phyloP scores from a whole-genome alignment of 768 basidiomycete genomes.

The Pleurotus tuber-regium region DNA sequence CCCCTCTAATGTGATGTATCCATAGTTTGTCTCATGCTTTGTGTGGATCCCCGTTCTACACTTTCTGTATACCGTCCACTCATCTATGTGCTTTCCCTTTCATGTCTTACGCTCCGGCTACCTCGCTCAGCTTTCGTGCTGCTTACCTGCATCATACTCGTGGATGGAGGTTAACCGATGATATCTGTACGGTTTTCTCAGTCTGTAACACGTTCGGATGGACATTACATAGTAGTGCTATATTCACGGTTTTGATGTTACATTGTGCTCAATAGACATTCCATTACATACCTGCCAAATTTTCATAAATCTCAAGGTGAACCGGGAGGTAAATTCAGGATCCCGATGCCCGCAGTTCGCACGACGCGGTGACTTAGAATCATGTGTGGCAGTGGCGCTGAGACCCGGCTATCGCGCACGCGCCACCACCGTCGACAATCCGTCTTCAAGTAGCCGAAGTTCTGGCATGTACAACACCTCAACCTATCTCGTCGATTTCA shows the following conservation, averaged over 20 bases:
- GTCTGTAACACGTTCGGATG: not conserved
- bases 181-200: not conserved
- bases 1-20: slow-evolving; percentile 80
- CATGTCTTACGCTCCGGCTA: slow-evolving; percentile 6
- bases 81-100: slow-evolving; percentile 6
- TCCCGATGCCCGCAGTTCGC: not conserved
- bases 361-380: not conserved
- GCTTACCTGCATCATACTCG: too few species aligned
- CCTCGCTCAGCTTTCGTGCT: slow-evolving; percentile 4
- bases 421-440: not conserved
- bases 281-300: too few species aligned
- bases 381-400: too few species aligned
- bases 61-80: not conserved
- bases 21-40: slow-evolving; percentile 39
- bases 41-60: slow-evolving; percentile 11
- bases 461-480: slow-evolving; percentile 17
- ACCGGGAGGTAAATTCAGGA: slow-evolving; percentile 3
- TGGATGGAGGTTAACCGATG: not conserved
- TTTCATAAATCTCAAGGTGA: too few species aligned
- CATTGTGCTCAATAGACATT: not conserved
- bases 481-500: slow-evolving; percentile 26
- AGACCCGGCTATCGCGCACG: too few species aligned
- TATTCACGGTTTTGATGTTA: not conserved
- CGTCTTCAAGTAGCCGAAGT: too few species aligned
- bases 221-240: slow-evolving; percentile 1